These are phyloP conservation scores for Rutstroemia sp. DNA, from an alignment of 2,329 filamentous ascomycete genomes.

Conservation along the genomic window DNA sequence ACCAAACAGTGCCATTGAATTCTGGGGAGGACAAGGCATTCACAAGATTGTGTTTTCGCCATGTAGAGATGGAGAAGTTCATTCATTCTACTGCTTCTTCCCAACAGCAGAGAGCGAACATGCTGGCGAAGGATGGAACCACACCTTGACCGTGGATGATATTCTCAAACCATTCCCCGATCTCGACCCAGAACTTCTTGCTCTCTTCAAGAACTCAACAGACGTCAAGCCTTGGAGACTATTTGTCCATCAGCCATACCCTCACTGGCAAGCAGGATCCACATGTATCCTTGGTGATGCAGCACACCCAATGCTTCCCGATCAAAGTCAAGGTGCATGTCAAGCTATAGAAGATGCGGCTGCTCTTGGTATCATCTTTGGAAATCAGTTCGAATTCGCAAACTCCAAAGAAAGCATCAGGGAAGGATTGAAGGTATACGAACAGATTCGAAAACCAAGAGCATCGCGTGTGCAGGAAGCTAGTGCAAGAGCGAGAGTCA, in stretches of 20 bases:
- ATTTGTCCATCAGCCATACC: slow-evolving; percentile 49
- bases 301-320: slow-evolving; percentile 60
- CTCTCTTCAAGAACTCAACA: slow-evolving; percentile 22
- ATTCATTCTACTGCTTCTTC: slow-evolving; percentile 35
- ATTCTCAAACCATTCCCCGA: slow-evolving; percentile 52
- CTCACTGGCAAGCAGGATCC: slow-evolving; percentile 42
- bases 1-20: slow-evolving; percentile 24
- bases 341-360: slow-evolving; percentile 35
- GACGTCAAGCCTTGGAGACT: slow-evolving; percentile 27
- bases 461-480: slow-evolving; percentile 48
- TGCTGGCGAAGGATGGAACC: slow-evolving; percentile 24
- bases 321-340: slow-evolving; percentile 57
- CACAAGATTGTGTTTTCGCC: slow-evolving; percentile 35
- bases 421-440: slow-evolving; percentile 36
- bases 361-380: slow-evolving; percentile 30
- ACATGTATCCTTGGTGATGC: slow-evolving; percentile 58
- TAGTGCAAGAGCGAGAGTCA: slow-evolving; percentile 48
- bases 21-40: slow-evolving; percentile 32
- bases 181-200: slow-evolving; percentile 38
- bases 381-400: background rate
- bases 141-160: slow-evolving; percentile 41
- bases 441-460: slow-evolving; percentile 44
- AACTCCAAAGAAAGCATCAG: slow-evolving; percentile 27
- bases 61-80: slow-evolving; percentile 31
- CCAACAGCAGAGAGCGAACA: slow-evolving; percentile 20